Evolutionary conservation across 2,329 filamentous ascomycete species (phyloP), one percentile per base, ranked within the genome.

Genomic region (Pseudogymnoascus sp.): DNA sequence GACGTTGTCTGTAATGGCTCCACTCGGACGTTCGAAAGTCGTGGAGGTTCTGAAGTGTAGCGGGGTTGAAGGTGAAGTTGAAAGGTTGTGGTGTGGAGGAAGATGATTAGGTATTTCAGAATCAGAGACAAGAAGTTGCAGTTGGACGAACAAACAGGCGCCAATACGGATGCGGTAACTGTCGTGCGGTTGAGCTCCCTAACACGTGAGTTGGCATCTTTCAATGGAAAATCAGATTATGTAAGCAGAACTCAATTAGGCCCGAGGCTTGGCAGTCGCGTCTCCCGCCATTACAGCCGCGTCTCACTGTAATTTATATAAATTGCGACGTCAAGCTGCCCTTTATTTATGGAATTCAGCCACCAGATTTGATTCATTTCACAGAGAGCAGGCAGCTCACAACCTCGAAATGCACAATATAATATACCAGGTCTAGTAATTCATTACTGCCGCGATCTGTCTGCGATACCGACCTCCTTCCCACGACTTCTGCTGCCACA

Each of bases 41-140:
- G 50, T 56, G 50, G 50, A 56, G 50, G 28, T 56, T 56, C 28
- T 56, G 50, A 18, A 34, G 25, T 56, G 50, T 56, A 56, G 50
- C 50, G 50, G 50, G 50, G 50, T 56, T 56, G 50, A 56, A 56
- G 50, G 50, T 60, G 21, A 42, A 40, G 59, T 60, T 60, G 59
- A 18, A 60, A 60, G 34, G 59, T 38, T 38, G 59, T 60, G 59
- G 34, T 60, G 34, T 60, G 34, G 59, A 60, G 38, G 59, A 38
- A 56, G 50, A 34, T 56, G 50, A 56, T 56, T 56, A 28, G 50
- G 50, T 56, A 56, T 42, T 60, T 60, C 38, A 42, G 59, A 42
- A 60, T 42, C 34, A 60, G 36, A 60, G 38, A 42, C 34, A 60
- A 60, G 59, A 60, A 60, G 59, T 60, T 60, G 38, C 59, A 60